Conservation (phyloP, 192 early-diverging fungal species). For the Rhizophagus clarus region DNA sequence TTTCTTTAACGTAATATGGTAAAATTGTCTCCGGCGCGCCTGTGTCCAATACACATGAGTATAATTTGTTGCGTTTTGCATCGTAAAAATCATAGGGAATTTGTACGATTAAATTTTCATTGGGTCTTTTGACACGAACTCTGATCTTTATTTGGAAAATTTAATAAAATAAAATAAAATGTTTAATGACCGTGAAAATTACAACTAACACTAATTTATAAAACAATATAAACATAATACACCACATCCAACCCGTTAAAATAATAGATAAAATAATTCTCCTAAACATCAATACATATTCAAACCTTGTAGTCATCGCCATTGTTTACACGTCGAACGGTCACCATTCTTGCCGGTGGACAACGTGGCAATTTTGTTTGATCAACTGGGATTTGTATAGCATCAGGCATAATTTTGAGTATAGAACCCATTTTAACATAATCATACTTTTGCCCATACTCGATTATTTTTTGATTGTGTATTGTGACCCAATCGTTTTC, state of each 20-base stretch:
- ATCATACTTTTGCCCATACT: slow-evolving; percentile 13
- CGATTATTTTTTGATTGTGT: background rate
- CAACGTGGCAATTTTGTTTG: background rate
- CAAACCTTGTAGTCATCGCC: slow-evolving; percentile 23
- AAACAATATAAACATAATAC: background rate
- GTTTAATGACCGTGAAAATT: background rate
- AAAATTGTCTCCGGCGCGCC: slow-evolving; percentile 13
- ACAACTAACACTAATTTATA: background rate
- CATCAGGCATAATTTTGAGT: background rate
- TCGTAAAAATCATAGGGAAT: slow-evolving; percentile 15
- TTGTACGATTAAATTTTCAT: background rate
- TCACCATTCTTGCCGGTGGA: slow-evolving; percentile 8
- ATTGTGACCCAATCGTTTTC: slow-evolving; percentile 10
- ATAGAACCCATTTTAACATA: background rate
- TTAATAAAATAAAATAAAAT: background rate
- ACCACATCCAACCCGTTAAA: too few species aligned
- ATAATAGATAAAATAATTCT: slow-evolving; percentile 4
- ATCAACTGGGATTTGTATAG: slow-evolving; percentile 10
- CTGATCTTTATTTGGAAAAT: slow-evolving; percentile 27
- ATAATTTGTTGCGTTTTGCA: background rate
- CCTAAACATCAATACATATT: background rate
- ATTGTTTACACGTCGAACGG: background rate
- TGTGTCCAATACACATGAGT: slow-evolving; percentile 18
- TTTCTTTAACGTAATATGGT: slow-evolving; percentile 17
- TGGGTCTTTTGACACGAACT: slow-evolving; percentile 13